A percentile compares a stretch with the other conserved stretches of the same genome.
Conservation (phyloP, 2,329 filamentous ascomycete species). For the Dactylellina haptotyla region DNA sequence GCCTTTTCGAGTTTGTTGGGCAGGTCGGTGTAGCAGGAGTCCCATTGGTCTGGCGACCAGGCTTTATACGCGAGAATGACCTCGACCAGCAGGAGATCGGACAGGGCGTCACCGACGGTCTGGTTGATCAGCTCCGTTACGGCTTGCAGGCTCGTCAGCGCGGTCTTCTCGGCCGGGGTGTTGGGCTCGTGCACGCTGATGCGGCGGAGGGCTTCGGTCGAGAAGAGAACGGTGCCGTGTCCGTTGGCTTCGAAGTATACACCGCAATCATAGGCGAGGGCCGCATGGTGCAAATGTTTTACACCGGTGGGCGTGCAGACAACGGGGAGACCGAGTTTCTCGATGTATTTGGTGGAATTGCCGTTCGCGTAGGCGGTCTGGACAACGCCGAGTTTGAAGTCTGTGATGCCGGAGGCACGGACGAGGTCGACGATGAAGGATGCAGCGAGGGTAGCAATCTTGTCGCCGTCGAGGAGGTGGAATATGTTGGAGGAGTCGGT, state of each 20-base stretch:
- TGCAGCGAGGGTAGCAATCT: slow-evolving; percentile 92
- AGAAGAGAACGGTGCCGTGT: slow-evolving; percentile 96
- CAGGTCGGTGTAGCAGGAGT: slow-evolving; percentile 89
- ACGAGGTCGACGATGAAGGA: slow-evolving; percentile 92
- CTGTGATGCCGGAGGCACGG: slow-evolving; percentile 78
- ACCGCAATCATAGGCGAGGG: slow-evolving; percentile 90
- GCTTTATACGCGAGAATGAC: slow-evolving; percentile 94
- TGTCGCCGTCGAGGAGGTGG: slow-evolving; percentile 93
- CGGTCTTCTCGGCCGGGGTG: slow-evolving; percentile 89
- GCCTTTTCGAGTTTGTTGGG: slow-evolving; percentile 95
- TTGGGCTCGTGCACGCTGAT: slow-evolving; percentile 81
- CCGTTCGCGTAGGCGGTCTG: slow-evolving; percentile 99
- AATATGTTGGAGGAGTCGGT: slow-evolving; percentile 82
- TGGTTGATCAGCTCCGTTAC: slow-evolving; percentile 96
- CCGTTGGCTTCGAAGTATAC: slow-evolving; percentile 99
- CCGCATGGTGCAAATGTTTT: slow-evolving; percentile 97
- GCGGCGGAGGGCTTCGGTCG: slow-evolving; percentile 78
- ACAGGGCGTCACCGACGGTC: slow-evolving; percentile 94
- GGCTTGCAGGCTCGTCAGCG: slow-evolving; percentile 83
- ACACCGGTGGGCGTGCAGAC: slow-evolving; percentile 95
- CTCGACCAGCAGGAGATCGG: slow-evolving; percentile 94
- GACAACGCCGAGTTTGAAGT: slow-evolving; percentile 90
- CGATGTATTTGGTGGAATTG: slow-evolving; percentile 88
- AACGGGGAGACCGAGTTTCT: slow-evolving; percentile 87
- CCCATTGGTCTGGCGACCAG: slow-evolving; percentile 91